Conservation (phyloP, 2,329 filamentous ascomycete genomes). For the Epichloe festucae region DNA sequence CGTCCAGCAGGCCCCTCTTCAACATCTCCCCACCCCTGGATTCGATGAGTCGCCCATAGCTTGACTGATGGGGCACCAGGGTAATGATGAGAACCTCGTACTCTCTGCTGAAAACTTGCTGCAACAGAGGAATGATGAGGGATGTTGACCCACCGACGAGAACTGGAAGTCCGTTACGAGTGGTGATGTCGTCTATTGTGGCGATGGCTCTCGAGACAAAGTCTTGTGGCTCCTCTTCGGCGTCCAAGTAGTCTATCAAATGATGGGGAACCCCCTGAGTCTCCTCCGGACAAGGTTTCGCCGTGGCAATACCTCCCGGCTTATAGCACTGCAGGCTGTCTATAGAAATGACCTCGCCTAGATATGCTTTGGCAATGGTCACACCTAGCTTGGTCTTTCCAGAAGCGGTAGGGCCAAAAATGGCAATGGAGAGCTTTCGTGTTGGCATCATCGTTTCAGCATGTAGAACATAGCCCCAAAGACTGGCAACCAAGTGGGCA, state of each 20-base stretch:
- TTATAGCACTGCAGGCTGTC: slow-evolving; percentile 4
- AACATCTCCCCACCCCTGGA: background rate
- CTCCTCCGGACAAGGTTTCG: background rate
- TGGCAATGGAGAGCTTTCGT: background rate
- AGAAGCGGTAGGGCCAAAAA: slow-evolving; percentile 1
- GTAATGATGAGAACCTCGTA: background rate
- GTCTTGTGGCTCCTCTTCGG: slow-evolving; percentile 1
- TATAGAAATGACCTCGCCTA: slow-evolving; percentile 1
- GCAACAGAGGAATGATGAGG: background rate
- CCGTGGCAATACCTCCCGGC: background rate
- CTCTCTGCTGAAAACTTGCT: background rate
- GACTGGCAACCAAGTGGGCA: background rate
- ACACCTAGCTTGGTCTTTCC: slow-evolving; percentile 3
- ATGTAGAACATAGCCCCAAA: background rate
- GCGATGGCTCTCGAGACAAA: background rate
- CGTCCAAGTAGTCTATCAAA: background rate
- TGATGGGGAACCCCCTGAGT: background rate
- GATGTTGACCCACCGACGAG: slow-evolving; percentile 2
- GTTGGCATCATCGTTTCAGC: background rate
- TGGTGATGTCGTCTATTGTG: background rate
- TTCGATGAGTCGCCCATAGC: background rate
- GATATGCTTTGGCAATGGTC: background rate
- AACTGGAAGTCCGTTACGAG: background rate
- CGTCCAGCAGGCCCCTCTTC: background rate
- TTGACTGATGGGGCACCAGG: background rate